Conservation (phyloP, 2,329 filamentous ascomycete genomes). For the Paecilomyces niveus region DNA sequence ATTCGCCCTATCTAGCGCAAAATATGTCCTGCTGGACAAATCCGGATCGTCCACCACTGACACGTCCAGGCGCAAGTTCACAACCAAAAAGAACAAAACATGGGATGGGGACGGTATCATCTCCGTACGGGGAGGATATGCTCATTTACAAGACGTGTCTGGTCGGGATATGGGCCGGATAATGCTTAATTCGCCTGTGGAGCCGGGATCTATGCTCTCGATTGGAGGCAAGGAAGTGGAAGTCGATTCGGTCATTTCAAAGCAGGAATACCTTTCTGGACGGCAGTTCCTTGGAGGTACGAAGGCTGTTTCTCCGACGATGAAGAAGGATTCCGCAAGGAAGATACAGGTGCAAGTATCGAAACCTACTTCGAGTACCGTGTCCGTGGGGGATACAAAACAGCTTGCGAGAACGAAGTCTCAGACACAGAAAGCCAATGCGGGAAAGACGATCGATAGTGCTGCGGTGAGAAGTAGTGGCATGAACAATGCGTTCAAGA, state of each 20-base stretch:
- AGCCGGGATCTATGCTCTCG: conserved; percentile 54
- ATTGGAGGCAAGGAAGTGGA: conserved; percentile 63
- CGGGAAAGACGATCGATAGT: conserved; percentile 33
- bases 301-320: conserved; percentile 15
- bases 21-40: background rate
- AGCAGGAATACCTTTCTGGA: conserved; percentile 48
- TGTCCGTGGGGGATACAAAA: background rate
- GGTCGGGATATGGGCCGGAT: conserved; percentile 57
- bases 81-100: conserved; percentile 67
- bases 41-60: background rate
- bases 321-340: conserved; percentile 7
- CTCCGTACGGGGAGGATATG: conserved; percentile 50
- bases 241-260: conserved; percentile 55
- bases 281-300: conserved; percentile 16
- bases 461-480: conserved; percentile 30
- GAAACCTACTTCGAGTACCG: background rate
- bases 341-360: conserved; percentile 4
- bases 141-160: conserved; percentile 54
- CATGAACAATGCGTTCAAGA: conserved; percentile 51
- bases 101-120: conserved; percentile 69
- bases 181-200: conserved; percentile 48
- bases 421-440: conserved; percentile 17
- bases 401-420: conserved; percentile 13
- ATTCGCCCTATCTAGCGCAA: too few species aligned
- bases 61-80: conserved; percentile 55